Evolutionary conservation across 163 green algal genomes (phyloP).

Genomic region (Smithsoniella earleae): DNA sequence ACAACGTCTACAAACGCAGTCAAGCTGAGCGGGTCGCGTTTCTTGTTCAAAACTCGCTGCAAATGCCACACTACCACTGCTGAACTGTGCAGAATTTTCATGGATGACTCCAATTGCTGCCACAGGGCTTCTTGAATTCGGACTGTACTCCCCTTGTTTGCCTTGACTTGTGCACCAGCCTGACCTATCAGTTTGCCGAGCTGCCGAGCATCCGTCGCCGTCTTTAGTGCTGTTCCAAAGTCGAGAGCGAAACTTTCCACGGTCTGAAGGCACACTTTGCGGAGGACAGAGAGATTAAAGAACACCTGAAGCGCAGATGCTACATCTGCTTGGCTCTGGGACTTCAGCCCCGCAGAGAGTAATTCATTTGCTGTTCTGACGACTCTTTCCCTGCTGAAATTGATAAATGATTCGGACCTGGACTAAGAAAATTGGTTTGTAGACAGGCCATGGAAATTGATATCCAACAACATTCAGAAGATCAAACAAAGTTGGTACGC

Average conservation of each 20-base stretch:
- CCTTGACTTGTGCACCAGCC: constrained; percentile 32
- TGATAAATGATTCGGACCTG: not conserved
- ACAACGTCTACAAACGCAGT: constrained; percentile 76
- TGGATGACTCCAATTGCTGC: constrained; percentile 44
- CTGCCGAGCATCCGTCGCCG: constrained; percentile 38
- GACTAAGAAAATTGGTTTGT: too few species aligned
- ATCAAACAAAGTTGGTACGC: constrained; percentile 70
- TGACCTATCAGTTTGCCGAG: constrained; percentile 27
- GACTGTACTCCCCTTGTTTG: constrained; percentile 39
- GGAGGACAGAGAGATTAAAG: constrained; percentile 58
- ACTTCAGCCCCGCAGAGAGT: constrained; percentile 62
- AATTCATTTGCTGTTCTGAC: constrained; percentile 43
- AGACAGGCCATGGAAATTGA: not conserved
- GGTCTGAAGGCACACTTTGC: not conserved
- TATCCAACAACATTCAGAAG: constrained; percentile 11
- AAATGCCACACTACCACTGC: constrained; percentile 77
- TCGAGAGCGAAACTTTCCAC: not conserved
- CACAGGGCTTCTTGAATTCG: constrained; percentile 50
- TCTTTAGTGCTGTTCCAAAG: not conserved
- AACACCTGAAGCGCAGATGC: constrained; percentile 85
- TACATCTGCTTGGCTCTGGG: constrained; percentile 79
- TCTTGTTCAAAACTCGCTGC: constrained; percentile 86
- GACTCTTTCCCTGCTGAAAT: not conserved
- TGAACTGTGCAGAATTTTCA: constrained; percentile 47
- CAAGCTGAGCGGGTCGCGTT: constrained; percentile 82